phyloP scores from a whole-genome alignment of 768 basidiomycete genomes.

The Boletus coccyginus region DNA sequence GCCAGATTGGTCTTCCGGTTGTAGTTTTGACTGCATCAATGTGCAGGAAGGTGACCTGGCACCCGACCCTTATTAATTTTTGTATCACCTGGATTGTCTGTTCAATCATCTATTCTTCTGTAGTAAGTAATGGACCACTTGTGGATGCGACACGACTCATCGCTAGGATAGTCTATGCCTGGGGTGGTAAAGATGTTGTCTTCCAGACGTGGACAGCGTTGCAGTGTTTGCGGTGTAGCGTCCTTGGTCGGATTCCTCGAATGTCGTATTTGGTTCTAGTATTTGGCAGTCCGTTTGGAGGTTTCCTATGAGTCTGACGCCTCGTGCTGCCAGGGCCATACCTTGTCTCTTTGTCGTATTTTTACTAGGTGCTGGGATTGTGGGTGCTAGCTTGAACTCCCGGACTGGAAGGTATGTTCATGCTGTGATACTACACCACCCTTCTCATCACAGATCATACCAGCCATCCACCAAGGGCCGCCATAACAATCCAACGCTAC shows the following conservation, averaged over 20 bases:
- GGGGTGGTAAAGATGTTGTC: slow-evolving; percentile 17
- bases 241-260: slow-evolving; percentile 22
- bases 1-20: slow-evolving; percentile 50
- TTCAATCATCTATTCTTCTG: slow-evolving; percentile 48
- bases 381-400: slow-evolving; percentile 27
- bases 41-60: slow-evolving; percentile 42
- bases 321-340: slow-evolving; percentile 36
- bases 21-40: slow-evolving; percentile 45
- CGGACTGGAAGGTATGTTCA: slow-evolving; percentile 41
- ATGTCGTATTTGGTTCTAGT: slow-evolving; percentile 27
- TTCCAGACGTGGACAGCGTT: slow-evolving; percentile 39
- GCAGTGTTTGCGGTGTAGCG: slow-evolving; percentile 19
- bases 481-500: slow-evolving; percentile 43
- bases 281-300: slow-evolving; percentile 1
- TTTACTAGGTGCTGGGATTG: slow-evolving; percentile 36
- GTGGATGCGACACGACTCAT: slow-evolving; percentile 7
- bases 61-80: slow-evolving; percentile 55
- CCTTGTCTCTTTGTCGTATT: slow-evolving; percentile 41
- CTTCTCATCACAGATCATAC: background rate
- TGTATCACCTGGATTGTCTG: slow-evolving; percentile 56
- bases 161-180: slow-evolving; percentile 26
- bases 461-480: slow-evolving; percentile 29
- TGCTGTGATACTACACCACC: background rate
- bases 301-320: slow-evolving; percentile 6
- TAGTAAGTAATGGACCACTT: slow-evolving; percentile 38